Evolutionary conservation across 495 filamentous ascomycete species (phyloP), one percentile per base, ranked within the genome.

Genomic region (Aspergillus incahuasiensis): DNA sequence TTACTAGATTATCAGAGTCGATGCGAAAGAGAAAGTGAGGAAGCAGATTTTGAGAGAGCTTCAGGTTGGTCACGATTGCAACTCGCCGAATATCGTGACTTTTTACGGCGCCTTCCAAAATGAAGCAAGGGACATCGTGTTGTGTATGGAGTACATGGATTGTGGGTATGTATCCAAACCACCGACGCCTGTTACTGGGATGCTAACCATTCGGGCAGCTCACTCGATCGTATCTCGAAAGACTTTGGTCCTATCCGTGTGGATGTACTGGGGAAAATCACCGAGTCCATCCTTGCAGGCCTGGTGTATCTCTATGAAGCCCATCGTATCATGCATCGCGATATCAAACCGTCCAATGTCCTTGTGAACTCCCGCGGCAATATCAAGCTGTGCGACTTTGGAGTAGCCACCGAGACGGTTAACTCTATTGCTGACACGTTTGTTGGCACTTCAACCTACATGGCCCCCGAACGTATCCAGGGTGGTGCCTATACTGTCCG

Each of bases 111-210:
- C 94, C 20, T 97, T 97, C 72, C 81, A 97, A 55, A 96, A 96
- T 63, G 90, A 96, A 61, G 87, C 86, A 43, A 88, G 94, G 59
- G 94, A 97, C 74, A 95, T 98, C 57, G 91, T 97, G 56, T 87
- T 98, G 87, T 98, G 94, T 68, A 98, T 98, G 94, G 94, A 98
- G 69, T 97, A 98, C 65, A 96, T 96, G 91, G 94, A 98, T 76
- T 90, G 91, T 72, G 95, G 95, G 94, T 98, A 82, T 69, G 85
- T 73, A 16, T 13, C 60, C 7, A 11, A 24, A 42, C 24, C 16
- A 12, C 5, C 3, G 48, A 13, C 2, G 16, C 15, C 30, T 48
- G 38, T 54, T 32, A 16, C n/a, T 24, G n/a, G 12, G 30, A n/a
- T 24, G 11, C 54, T 52, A 47, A 59, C 25, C 21, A 40, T 28